Evolutionary conservation across 495 filamentous ascomycete species (phyloP), one percentile per base, ranked within the genome.

Genomic region (Glutinoglossum americanum): DNA sequence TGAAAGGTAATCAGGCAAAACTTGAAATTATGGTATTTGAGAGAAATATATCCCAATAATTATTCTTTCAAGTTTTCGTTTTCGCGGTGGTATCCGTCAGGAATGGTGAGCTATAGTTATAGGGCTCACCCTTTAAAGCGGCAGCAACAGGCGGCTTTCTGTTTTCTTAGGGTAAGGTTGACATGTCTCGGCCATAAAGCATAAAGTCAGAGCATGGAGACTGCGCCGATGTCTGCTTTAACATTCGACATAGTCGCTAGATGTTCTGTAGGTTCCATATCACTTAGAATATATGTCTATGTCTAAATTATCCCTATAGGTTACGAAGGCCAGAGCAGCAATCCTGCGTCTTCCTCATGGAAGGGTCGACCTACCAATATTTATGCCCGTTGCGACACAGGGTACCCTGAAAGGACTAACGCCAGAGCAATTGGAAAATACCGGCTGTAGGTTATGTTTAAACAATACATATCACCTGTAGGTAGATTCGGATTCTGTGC

Each of bases 301-400:
- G 47, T 28, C 60, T 60, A 41, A 21, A 63, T 51, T 30, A 7
- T 47, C 17, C 30, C 0, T 35, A 30, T 66, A 98, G 92, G 90
- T 85, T 47, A 97, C 92, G 2, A 89, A 90, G 76, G 92, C 92
- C 13, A 83, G 92, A 61, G 92, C 92, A n/a, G 87, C 89, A 57
- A 80, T 81, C 57, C 78, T 99, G 51, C 80, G 81, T 13, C 81
- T 99, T 0, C 92, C 92, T 37, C 93, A 97, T 78, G 92, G 92
- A 63, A 75, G 83, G 0, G 89, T 97, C 15, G 76, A 84, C 55
- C 76, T 96, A 11, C 92, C 92, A 1, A 80, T 96, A 25, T 99
- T 97, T 69, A 97, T 97, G 89, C 92, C 92, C 19, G 92, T 97
- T 30, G 92, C 93, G 19, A 97, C 92, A n/a, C 92, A 99, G 69